These are phyloP conservation scores for Sporothrix dimorphospora DNA, from an alignment of 2,329 filamentous ascomycete species.

Conservation along the genomic window DNA sequence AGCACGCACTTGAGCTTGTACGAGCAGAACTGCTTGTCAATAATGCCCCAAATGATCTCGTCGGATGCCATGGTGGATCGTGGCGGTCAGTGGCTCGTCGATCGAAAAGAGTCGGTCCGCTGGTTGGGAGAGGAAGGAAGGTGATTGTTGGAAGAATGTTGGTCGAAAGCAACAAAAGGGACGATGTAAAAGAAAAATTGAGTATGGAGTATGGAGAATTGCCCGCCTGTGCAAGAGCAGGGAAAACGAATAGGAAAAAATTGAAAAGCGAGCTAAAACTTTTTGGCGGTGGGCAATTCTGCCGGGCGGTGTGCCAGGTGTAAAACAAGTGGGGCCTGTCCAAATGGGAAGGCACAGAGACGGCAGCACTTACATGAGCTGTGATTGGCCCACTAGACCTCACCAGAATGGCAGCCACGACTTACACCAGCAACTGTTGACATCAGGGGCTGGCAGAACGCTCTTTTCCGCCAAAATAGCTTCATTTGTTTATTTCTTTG, in stretches of 20 bases:
- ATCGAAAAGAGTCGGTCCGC: background rate
- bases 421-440: background rate
- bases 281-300: conserved; percentile 24
- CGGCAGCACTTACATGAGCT: background rate
- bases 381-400: background rate
- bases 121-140: background rate
- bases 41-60: conserved; percentile 97
- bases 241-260: conserved; percentile 2
- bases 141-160: background rate
- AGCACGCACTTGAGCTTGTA: conserved; percentile 83
- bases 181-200: background rate
- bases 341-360: background rate
- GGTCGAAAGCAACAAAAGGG: background rate
- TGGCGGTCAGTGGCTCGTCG: background rate
- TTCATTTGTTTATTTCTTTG: background rate
- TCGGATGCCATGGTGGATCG: conserved; percentile 74
- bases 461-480: no score
- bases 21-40: conserved; percentile 92
- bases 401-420: background rate
- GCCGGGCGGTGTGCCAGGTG: conserved; percentile 12
- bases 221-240: background rate
- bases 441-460: background rate
- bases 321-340: background rate
- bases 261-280: conserved; percentile 24
- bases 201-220: background rate